Percentiles rank a stretch among this genome's conserved stretches.
Evolutionary conservation across 495 filamentous ascomycete species (phyloP).

Genomic region (Arthonia radiata): DNA sequence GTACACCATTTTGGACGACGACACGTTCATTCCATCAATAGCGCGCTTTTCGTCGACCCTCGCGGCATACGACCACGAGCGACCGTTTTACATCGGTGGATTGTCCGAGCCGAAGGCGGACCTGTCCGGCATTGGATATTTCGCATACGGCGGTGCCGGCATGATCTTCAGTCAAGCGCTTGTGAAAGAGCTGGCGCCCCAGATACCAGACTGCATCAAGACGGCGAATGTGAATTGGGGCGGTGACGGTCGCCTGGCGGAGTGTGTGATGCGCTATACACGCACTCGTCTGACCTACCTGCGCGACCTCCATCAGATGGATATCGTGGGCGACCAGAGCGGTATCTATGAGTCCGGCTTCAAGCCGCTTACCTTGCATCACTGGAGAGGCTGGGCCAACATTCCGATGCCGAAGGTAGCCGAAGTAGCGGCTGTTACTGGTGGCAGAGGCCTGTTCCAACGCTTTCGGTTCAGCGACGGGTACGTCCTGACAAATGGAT

Average conservation of each 20-base stretch:
- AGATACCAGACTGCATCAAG: constrained; percentile 27
- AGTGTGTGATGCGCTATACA: constrained; percentile 33
- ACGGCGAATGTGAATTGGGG: constrained; percentile 22
- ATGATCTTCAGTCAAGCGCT: constrained; percentile 38
- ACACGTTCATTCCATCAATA: constrained; percentile 47
- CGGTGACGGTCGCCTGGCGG: constrained; percentile 35
- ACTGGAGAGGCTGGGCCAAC: constrained; percentile 31
- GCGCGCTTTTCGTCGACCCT: constrained; percentile 25
- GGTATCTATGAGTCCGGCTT: constrained; percentile 38
- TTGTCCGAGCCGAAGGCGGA: constrained; percentile 37
- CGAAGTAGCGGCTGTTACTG: constrained; percentile 26
- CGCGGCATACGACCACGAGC: constrained; percentile 25
- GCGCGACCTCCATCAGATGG: constrained; percentile 36
- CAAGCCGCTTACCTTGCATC: constrained; percentile 33
- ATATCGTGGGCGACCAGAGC: constrained; percentile 31
- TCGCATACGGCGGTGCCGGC: constrained; percentile 46
- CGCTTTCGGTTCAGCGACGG: constrained; percentile 34
- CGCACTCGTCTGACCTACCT: constrained; percentile 30
- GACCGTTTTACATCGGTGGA: constrained; percentile 33
- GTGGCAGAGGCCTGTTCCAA: constrained; percentile 36
- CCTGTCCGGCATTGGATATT: constrained; percentile 32
- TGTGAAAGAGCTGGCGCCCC: constrained; percentile 24
- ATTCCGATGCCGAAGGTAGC: constrained; percentile 34
- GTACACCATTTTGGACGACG: constrained; percentile 44
- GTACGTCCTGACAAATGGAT: constrained; percentile 36